Conservation (phyloP, 2,329 filamentous ascomycete species). For the Claviceps paspali region DNA sequence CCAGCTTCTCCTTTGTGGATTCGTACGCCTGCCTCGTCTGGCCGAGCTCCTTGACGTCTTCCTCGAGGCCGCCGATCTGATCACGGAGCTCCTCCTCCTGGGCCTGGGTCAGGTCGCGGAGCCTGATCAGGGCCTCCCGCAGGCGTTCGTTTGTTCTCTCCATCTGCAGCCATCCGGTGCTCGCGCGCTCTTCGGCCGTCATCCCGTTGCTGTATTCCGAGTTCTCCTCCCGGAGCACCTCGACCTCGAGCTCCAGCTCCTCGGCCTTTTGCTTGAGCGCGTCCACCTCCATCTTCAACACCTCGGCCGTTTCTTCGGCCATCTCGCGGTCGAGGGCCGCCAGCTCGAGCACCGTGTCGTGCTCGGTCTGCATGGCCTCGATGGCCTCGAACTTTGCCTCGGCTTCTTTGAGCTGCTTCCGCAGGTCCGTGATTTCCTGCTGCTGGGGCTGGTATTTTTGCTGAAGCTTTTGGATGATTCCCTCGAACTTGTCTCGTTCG, state of each 20-base stretch:
- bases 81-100: slow-evolving; percentile 65
- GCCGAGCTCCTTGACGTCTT: slow-evolving; percentile 54
- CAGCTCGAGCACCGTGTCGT: slow-evolving; percentile 73
- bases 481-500: slow-evolving; percentile 65
- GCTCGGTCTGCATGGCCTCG: slow-evolving; percentile 59
- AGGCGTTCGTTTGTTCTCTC: slow-evolving; percentile 81
- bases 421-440: slow-evolving; percentile 61
- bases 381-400: slow-evolving; percentile 51
- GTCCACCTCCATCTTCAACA: slow-evolving; percentile 66
- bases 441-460: slow-evolving; percentile 76
- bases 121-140: slow-evolving; percentile 65
- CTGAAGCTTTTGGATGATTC: slow-evolving; percentile 80
- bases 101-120: slow-evolving; percentile 78
- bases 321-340: slow-evolving; percentile 86
- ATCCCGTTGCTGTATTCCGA: slow-evolving; percentile 70
- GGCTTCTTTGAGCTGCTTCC: slow-evolving; percentile 63
- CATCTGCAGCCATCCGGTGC: slow-evolving; percentile 80
- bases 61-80: slow-evolving; percentile 59
- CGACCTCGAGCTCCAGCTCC: slow-evolving; percentile 75
- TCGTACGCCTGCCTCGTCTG: slow-evolving; percentile 55
- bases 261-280: slow-evolving; percentile 60
- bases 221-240: slow-evolving; percentile 78
- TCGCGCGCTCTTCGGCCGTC: slow-evolving; percentile 73
- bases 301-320: slow-evolving; percentile 85
- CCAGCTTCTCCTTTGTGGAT: slow-evolving; percentile 55